A percentile compares a stretch with the other conserved stretches of the same genome.
These are phyloP conservation scores for Coelastrella sp. DNA, from an alignment of 139 green algal genomes.

Conservation along the genomic window DNA sequence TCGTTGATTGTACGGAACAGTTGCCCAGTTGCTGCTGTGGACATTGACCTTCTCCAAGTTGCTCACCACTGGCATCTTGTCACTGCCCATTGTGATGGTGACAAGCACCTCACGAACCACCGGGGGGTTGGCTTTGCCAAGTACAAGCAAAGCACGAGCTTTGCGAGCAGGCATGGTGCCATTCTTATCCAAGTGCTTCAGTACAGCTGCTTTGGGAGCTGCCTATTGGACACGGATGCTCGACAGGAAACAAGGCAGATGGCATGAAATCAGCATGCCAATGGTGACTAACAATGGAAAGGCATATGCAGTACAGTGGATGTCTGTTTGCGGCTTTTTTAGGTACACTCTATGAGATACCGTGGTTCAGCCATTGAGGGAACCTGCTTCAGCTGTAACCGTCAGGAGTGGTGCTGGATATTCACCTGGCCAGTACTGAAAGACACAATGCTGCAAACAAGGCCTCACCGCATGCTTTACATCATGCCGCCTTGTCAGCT, in stretches of 20 bases:
- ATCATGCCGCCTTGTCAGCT: not conserved
- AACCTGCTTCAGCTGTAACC: no score
- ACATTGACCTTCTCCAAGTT: slow-evolving; percentile 22
- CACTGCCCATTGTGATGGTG: not conserved
- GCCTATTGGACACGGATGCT: not conserved
- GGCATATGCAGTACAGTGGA: not conserved
- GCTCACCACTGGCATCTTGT: not conserved
- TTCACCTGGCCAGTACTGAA: no score
- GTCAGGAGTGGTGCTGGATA: no score
- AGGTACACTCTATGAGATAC: no score
- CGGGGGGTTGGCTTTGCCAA: slow-evolving; percentile 17
- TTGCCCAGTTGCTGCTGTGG: slow-evolving; percentile 37
- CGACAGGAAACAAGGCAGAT: no score
- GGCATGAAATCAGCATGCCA: no score
- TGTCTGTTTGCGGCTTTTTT: no score
- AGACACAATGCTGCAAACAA: not conserved
- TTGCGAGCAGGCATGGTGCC: slow-evolving; percentile 3
- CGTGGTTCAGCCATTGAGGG: no score
- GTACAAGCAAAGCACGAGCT: slow-evolving; percentile 25
- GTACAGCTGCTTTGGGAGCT: slow-evolving; percentile 24
- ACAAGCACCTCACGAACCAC: slow-evolving; percentile 44
- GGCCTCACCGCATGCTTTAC: not conserved
- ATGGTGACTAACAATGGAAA: not conserved
- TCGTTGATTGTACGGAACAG: slow-evolving; percentile 37
- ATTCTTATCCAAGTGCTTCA: slow-evolving; percentile 22